These are phyloP conservation scores for Friedmanniomyces simplex DNA, from an alignment of 495 filamentous ascomycete species.

Conservation along the genomic window DNA sequence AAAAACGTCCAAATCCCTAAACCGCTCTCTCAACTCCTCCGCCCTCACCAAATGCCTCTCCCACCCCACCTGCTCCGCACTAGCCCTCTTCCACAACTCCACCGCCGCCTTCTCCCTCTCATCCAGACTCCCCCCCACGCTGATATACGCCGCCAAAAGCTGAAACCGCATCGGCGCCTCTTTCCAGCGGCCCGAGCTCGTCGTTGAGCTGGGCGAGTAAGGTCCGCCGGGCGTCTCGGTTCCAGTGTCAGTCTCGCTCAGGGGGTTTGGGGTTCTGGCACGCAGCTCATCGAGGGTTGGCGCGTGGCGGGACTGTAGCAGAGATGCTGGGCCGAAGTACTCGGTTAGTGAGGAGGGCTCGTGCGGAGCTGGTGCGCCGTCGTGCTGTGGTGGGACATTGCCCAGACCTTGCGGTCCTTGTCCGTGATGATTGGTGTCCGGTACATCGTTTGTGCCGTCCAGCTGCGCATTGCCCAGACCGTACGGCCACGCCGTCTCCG, in stretches of 20 bases:
- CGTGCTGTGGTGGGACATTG: not conserved
- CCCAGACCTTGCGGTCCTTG: not conserved
- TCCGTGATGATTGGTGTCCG: not conserved
- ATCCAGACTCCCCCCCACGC: not conserved
- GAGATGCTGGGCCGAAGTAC: not conserved
- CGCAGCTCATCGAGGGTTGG: not conserved
- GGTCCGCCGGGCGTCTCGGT: not conserved
- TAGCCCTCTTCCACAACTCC: not conserved
- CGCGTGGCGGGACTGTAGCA: not conserved
- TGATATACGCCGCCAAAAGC: not conserved
- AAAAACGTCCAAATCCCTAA: not conserved
- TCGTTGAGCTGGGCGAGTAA: not conserved
- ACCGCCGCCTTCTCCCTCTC: not conserved
- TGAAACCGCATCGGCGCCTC: constrained; percentile 1
- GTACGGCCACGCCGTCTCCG: not conserved
- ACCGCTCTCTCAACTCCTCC: not conserved
- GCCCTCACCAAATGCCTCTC: not conserved
- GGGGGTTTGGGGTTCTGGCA: not conserved
- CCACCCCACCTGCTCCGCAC: not conserved
- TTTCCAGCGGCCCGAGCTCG: not conserved
- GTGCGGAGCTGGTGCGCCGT: not conserved
- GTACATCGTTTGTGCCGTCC: not conserved
- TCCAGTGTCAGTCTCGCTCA: not conserved
- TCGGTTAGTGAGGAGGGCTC: not conserved
- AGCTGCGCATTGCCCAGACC: not conserved